A percentile compares a stretch with the other conserved stretches of the same genome.
phyloP scores from a whole-genome alignment of 2,329 filamentous ascomycete genomes.

The Cordyceps javanica region DNA sequence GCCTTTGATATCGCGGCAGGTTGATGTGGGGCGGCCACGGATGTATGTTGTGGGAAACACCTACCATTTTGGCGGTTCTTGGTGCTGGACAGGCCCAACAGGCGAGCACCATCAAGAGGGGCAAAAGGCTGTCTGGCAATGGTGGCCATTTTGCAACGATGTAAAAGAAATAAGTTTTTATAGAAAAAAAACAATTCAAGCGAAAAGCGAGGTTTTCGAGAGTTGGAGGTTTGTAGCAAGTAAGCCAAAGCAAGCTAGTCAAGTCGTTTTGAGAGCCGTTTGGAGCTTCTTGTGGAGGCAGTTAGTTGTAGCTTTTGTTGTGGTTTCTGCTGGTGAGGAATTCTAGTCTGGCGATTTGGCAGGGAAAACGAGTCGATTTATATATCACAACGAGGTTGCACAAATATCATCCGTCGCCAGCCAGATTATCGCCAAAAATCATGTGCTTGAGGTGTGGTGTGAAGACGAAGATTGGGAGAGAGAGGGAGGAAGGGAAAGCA shows the following conservation, averaged over 20 bases:
- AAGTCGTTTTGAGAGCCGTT: neutral
- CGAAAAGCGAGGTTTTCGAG: neutral
- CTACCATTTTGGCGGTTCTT: slow-evolving; percentile 75
- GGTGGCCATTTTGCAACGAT: slow-evolving; percentile 42
- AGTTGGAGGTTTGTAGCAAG: neutral
- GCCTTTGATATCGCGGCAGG: neutral
- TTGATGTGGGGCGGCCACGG: neutral
- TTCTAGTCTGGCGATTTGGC: neutral
- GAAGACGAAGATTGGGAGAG: neutral
- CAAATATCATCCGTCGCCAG: neutral
- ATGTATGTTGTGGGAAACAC: slow-evolving; percentile 22
- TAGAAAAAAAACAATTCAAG: neutral
- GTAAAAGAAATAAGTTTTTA: neutral
- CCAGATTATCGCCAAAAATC: neutral
- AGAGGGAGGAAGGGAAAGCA: neutral
- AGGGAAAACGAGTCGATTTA: neutral
- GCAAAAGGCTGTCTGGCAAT: slow-evolving; percentile 67
- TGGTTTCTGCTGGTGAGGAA: neutral
- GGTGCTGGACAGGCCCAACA: slow-evolving; percentile 65
- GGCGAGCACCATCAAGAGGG: slow-evolving; percentile 60
- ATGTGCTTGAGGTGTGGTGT: neutral
- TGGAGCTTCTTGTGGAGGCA: neutral
- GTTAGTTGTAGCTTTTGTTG: neutral
- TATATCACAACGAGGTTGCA: neutral
- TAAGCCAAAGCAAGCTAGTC: neutral